These are phyloP conservation scores for Mycena crocata DNA, from an alignment of 768 basidiomycete genomes.

Conservation along the genomic window DNA sequence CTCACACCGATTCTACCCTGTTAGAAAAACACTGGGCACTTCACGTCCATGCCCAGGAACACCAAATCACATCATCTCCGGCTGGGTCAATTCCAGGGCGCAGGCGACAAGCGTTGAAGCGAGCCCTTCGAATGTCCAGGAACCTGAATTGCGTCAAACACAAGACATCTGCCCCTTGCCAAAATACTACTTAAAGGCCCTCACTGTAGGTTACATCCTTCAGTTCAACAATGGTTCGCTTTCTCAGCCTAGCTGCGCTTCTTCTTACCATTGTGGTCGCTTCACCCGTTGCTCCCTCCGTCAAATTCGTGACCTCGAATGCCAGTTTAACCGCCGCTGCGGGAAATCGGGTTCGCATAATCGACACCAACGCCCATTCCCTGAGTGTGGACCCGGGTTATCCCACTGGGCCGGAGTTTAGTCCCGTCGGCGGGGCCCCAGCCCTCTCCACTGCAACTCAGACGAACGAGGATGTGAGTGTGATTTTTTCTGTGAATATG, in stretches of 20 bases:
- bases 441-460: background rate
- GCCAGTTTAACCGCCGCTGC: background rate
- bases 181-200: slow-evolving; percentile 6
- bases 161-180: background rate
- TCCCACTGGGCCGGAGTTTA: slow-evolving; percentile 3
- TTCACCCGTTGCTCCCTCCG: background rate
- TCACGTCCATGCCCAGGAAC: no score
- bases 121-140: no score
- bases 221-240: slow-evolving; percentile 12
- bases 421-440: background rate
- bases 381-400: slow-evolving; percentile 4
- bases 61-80: no score
- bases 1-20: no score
- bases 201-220: background rate
- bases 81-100: no score
- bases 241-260: background rate
- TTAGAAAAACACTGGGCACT: no score
- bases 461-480: slow-evolving; percentile 4
- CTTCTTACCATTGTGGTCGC: background rate
- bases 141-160: no score
- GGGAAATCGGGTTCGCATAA: background rate
- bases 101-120: no score
- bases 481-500: background rate
- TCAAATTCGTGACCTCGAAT: background rate
- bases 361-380: background rate